phyloP scores from a whole-genome alignment of 1,284 basidiomycete genomes.

The Ceratobasidium sp. region DNA sequence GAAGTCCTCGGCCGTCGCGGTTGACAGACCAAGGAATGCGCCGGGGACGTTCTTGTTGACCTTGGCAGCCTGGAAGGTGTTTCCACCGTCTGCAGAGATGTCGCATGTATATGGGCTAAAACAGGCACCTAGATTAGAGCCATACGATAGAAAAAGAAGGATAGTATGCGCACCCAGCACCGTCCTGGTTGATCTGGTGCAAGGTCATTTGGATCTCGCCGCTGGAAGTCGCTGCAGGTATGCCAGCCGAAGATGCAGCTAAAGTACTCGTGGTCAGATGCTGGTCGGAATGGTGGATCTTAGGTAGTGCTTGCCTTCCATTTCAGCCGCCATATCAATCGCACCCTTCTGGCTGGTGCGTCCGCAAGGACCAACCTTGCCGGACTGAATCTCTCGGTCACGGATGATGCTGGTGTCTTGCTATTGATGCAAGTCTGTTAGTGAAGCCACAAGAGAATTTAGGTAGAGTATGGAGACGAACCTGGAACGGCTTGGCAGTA shows the following conservation, averaged over 20 bases:
- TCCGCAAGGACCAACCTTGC: slow-evolving; percentile 48
- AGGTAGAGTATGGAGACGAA: not conserved
- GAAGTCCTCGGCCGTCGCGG: slow-evolving; percentile 49
- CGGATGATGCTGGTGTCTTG: slow-evolving; percentile 49
- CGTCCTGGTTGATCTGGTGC: slow-evolving; percentile 40
- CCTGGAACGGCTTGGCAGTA: slow-evolving; percentile 47
- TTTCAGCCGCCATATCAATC: slow-evolving; percentile 48
- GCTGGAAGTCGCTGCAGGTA: slow-evolving; percentile 18
- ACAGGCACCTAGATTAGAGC: not conserved
- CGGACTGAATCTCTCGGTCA: slow-evolving; percentile 47
- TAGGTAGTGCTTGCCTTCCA: slow-evolving; percentile 43
- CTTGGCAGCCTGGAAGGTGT: slow-evolving; percentile 46
- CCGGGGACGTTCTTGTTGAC: slow-evolving; percentile 50
- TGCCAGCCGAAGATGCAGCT: slow-evolving; percentile 36
- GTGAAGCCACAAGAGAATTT: not conserved
- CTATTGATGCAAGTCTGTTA: slow-evolving; percentile 22
- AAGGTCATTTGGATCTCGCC: slow-evolving; percentile 39
- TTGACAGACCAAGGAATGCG: slow-evolving; percentile 43
- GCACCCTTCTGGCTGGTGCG: slow-evolving; percentile 47
- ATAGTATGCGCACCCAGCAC: slow-evolving; percentile 27
- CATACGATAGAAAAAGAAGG: not conserved
- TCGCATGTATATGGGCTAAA: slow-evolving; percentile 25
- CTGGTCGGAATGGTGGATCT: not conserved
- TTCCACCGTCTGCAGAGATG: slow-evolving; percentile 45
- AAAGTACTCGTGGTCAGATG: not conserved